Evolutionary conservation across 352 stramenopile species (phyloP).

Genomic region (Globisporangium cederbergense): DNA sequence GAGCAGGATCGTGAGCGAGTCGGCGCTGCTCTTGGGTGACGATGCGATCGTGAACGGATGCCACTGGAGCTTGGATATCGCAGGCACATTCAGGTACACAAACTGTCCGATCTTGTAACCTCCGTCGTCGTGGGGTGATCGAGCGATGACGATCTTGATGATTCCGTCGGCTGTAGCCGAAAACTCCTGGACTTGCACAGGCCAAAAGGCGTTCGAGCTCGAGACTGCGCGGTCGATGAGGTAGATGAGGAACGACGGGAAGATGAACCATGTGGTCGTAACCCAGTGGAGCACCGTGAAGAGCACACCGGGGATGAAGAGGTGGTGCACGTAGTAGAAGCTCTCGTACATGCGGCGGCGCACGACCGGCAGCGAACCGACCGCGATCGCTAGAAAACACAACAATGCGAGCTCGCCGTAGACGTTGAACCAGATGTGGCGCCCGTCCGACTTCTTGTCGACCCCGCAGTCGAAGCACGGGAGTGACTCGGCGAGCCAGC

Average conservation of each 20-base stretch:
- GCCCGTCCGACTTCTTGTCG: slow-evolving; percentile 7
- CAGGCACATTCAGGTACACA: slow-evolving; percentile 41
- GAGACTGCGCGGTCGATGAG: slow-evolving; percentile 31
- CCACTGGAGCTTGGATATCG: slow-evolving; percentile 50
- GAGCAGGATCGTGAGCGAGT: slow-evolving; percentile 32
- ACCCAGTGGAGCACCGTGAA: slow-evolving; percentile 38
- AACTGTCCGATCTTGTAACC: slow-evolving; percentile 39
- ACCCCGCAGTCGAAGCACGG: slow-evolving; percentile 42
- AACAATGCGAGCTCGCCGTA: slow-evolving; percentile 38
- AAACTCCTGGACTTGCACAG: slow-evolving; percentile 28
- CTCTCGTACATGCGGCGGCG: slow-evolving; percentile 37
- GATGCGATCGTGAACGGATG: slow-evolving; percentile 49
- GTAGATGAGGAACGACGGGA: slow-evolving; percentile 38
- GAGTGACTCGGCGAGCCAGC: slow-evolving; percentile 21
- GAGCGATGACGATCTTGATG: slow-evolving; percentile 35
- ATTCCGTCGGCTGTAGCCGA: slow-evolving; percentile 21
- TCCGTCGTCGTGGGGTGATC: slow-evolving; percentile 13
- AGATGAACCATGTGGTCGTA: slow-evolving; percentile 31
- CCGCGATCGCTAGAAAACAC: slow-evolving; percentile 29
- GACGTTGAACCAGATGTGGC: slow-evolving; percentile 35
- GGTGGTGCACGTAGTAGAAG: slow-evolving; percentile 46
- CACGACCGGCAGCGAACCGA: slow-evolving; percentile 33
- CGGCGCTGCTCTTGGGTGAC: slow-evolving; percentile 22
- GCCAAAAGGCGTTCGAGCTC: slow-evolving; percentile 18
- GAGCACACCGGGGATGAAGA: slow-evolving; percentile 31